Evolutionary conservation across 2,329 filamentous ascomycete genomes (phyloP).

Genomic region (Fusarium haematococcum): DNA sequence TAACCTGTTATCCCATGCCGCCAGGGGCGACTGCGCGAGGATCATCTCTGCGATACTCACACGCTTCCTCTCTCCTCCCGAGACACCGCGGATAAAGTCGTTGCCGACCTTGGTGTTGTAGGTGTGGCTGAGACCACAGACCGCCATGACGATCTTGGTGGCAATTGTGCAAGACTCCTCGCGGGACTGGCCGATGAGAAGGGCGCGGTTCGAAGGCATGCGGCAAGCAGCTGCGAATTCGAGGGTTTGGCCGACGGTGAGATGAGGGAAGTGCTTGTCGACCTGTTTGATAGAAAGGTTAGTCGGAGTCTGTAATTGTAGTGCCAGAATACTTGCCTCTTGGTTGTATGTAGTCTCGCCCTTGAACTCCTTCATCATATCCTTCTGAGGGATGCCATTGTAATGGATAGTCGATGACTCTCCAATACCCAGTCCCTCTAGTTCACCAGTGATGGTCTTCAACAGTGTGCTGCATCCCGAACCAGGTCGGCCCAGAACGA

Average conservation of each 20-base stretch:
- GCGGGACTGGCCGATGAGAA: neutral
- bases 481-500: neutral
- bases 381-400: neutral
- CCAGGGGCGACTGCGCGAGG: neutral
- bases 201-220: neutral
- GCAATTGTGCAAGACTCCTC: neutral
- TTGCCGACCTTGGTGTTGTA: neutral
- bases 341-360: neutral
- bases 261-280: neutral
- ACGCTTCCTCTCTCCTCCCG: neutral
- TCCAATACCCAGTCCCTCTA: neutral
- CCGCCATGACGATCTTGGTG: neutral
- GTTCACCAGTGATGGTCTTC: neutral
- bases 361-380: neutral
- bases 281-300: neutral
- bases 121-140: neutral
- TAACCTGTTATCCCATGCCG: neutral
- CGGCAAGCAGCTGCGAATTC: neutral
- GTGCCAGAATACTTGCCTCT: neutral
- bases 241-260: neutral
- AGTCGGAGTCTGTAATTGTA: neutral
- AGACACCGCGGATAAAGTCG: neutral
- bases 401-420: neutral
- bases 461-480: neutral
- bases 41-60: neutral